Base-by-base conservation (phyloP, 23 red algal species). In the Gracilariopsis chorda region DNA sequence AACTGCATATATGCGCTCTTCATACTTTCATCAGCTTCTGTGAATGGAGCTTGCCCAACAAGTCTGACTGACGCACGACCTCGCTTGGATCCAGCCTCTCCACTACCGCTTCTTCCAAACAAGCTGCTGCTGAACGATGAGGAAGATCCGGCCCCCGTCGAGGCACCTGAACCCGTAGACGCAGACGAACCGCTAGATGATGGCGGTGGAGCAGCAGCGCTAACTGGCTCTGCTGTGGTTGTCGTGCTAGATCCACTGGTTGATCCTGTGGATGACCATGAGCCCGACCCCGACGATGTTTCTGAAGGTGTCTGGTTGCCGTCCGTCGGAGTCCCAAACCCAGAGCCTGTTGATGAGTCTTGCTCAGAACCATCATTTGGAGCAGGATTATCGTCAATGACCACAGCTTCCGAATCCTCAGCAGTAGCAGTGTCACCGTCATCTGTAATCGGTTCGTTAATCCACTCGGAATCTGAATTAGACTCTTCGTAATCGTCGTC, bases 391-490 rank as follows among this genome's bases (percentile, higher is more conserved):
- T 68, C 62, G 35, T 68, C 62, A 19, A 68, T 68, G 35, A 68
- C 62, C 33, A 36, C 41, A 4, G 62, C 35, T 17, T 68, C 62
- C 7, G 13, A 39, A 20, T 68, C 62, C n/a, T 68, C 30, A 16
- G 57, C 33, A 68, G 62, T 41, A 20, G 33, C 62, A 25, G 62
- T 68, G 21, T 17, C 41, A 36, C 41, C 62, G 14, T 30, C 62
- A 41, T 68, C 62, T 36, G 62, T 39, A 36, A 68, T 68, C 17
- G 62, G 62, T 68, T 68, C 62, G 33, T 68, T 30, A 68, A 68
- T 68, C 62, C 62, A 68, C 41, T 68, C 33, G 0, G 62, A 17
- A 40, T 68, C 32, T 68, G 35, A 30, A 5, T 68, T 19, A 11
- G 62, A 68, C 1, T 39, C 62, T 20, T 68, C 3, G 5, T 19